A percentile compares a stretch with the other conserved stretches of the same genome.
These are phyloP conservation scores for Fusarium illudens DNA, from an alignment of 2,329 filamentous ascomycete genomes.

Conservation along the genomic window DNA sequence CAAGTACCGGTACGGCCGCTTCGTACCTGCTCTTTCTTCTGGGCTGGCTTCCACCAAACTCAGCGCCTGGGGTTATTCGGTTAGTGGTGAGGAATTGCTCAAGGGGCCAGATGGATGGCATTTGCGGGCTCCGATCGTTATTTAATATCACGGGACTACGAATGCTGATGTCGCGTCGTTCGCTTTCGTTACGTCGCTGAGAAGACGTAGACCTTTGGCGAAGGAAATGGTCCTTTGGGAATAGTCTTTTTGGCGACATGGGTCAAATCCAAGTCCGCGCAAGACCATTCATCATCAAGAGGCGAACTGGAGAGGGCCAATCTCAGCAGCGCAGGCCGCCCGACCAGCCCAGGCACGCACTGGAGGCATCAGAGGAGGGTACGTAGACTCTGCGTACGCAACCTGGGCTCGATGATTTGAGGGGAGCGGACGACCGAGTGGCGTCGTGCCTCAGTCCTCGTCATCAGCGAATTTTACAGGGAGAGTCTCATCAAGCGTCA, in stretches of 20 bases:
- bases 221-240: not conserved
- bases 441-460: constrained; percentile 27
- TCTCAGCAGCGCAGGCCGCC: constrained; percentile 16
- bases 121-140: constrained; percentile 17
- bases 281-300: constrained; percentile 37
- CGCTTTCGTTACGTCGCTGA: not conserved
- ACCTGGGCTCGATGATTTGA: not conserved
- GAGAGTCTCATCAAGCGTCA: constrained; percentile 16
- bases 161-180: constrained; percentile 21
- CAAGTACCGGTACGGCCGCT: constrained; percentile 39
- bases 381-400: constrained; percentile 29
- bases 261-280: constrained; percentile 28
- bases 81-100: constrained; percentile 3
- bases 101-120: not conserved
- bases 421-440: constrained; percentile 21
- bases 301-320: constrained; percentile 25
- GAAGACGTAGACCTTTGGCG: constrained; percentile 5
- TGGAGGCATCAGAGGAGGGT: constrained; percentile 4
- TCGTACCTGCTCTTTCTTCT: constrained; percentile 29
- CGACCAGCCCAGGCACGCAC: constrained; percentile 3
- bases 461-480: constrained; percentile 32
- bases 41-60: not conserved
- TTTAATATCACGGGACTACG: constrained; percentile 23
- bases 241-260: constrained; percentile 5
- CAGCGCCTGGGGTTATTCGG: too few species aligned